phyloP scores from a whole-genome alignment of 805 yeast species.

The Saturnispora halmiae region DNA sequence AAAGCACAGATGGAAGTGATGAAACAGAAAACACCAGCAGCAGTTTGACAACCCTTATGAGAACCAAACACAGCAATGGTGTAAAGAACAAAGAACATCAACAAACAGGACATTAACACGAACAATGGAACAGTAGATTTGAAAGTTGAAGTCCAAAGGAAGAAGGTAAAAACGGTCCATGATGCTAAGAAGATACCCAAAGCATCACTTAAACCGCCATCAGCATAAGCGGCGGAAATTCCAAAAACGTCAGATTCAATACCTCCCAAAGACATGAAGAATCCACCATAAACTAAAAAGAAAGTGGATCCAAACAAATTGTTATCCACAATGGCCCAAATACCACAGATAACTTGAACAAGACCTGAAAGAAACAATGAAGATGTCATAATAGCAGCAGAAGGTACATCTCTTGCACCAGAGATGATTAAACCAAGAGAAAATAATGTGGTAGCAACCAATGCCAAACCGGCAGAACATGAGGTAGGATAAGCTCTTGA shows the following conservation, averaged over 20 bases:
- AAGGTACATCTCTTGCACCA: slow-evolving; percentile 36
- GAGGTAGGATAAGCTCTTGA: slow-evolving; percentile 41
- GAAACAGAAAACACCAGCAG: slow-evolving; percentile 37
- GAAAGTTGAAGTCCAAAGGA: slow-evolving; percentile 35
- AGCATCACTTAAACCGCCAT: slow-evolving; percentile 31
- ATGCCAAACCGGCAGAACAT: slow-evolving; percentile 40
- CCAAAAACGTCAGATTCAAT: slow-evolving; percentile 36
- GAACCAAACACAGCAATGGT: slow-evolving; percentile 34
- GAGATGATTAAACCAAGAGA: slow-evolving; percentile 36
- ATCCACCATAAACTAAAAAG: slow-evolving; percentile 38
- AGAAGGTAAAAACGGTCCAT: slow-evolving; percentile 39
- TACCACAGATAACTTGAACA: slow-evolving; percentile 40
- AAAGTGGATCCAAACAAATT: slow-evolving; percentile 42
- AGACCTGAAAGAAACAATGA: slow-evolving; percentile 40
- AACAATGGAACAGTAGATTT: slow-evolving; percentile 36
- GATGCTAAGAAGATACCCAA: slow-evolving; percentile 38
- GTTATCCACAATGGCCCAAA: slow-evolving; percentile 41
- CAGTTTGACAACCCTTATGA: slow-evolving; percentile 24
- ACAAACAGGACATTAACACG: slow-evolving; percentile 31
- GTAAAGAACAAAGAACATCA: slow-evolving; percentile 34
- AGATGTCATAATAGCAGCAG: slow-evolving; percentile 36
- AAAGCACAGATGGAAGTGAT: slow-evolving; percentile 33
- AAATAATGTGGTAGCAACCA: slow-evolving; percentile 40
- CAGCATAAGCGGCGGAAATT: slow-evolving; percentile 32
- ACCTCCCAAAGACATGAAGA: slow-evolving; percentile 39